Evolutionary conservation across 2,329 filamentous ascomycete genomes (phyloP).

Genomic region (Neofusicoccum kwambonambiense): DNA sequence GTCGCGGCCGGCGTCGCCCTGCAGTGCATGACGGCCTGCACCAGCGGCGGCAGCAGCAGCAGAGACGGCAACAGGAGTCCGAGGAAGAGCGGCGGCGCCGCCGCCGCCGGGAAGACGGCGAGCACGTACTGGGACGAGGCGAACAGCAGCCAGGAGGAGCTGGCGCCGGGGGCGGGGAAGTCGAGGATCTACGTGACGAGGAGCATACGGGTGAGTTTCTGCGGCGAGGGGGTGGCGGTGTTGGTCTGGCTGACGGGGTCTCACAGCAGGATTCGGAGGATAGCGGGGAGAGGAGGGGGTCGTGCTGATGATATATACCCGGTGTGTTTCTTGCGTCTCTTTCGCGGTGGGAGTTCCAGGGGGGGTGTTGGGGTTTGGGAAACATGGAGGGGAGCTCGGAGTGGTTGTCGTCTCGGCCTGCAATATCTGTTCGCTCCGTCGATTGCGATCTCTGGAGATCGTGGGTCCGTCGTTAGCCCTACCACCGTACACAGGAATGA

Average conservation of each 20-base stretch:
- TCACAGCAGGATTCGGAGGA: not conserved
- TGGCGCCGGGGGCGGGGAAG: not conserved
- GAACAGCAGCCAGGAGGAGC: slow-evolving; percentile 5
- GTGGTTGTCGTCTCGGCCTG: no score
- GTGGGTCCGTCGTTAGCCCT: no score
- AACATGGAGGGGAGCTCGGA: no score
- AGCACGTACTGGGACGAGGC: slow-evolving; percentile 9
- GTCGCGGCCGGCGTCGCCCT: not conserved
- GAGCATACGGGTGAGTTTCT: slow-evolving; percentile 9
- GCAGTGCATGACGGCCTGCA: not conserved
- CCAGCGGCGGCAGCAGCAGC: not conserved
- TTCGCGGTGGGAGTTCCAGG: no score
- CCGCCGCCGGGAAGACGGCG: not conserved
- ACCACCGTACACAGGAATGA: no score
- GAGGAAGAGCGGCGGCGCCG: not conserved
- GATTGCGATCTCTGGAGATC: no score
- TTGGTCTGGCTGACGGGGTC: no score
- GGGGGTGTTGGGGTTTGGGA: no score
- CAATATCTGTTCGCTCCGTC: no score
- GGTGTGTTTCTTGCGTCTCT: no score
- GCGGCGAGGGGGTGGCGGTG: no score
- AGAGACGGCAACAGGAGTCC: not conserved
- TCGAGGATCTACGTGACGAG: slow-evolving; percentile 10
- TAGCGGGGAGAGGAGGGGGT: not conserved
- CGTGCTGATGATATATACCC: no score